Percentiles rank a stretch among this genome's conserved stretches.
Evolutionary conservation across 169 alveolate genomes (phyloP).

Genomic region (Eimeria maxima): DNA sequence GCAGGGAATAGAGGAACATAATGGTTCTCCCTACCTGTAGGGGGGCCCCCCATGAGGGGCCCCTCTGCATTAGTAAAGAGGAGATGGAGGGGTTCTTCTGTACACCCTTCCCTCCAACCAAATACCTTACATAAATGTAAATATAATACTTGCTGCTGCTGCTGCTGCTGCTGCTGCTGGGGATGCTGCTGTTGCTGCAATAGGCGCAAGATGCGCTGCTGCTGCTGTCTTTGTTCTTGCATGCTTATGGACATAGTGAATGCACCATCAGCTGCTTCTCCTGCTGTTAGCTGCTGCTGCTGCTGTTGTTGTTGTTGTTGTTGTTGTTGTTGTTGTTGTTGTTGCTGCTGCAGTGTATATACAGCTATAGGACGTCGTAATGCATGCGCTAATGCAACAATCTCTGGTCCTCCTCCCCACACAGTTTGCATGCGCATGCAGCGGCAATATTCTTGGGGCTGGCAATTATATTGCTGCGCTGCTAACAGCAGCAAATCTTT

Average conservation of each 20-base stretch:
- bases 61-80: neutral
- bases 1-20: neutral
- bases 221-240: neutral
- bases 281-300: neutral
- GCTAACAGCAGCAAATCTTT: slow-evolving; percentile 14
- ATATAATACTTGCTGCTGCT: neutral
- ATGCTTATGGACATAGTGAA: neutral
- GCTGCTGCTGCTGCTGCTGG: slow-evolving; percentile 6
- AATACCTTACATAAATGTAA: slow-evolving; percentile 5
- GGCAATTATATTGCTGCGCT: neutral
- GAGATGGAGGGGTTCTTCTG: neutral
- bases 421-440: slow-evolving; percentile 61
- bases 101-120: slow-evolving; percentile 28
- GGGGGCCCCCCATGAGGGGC: too few relatives aligned
- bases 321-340: too few relatives aligned
- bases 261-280: neutral
- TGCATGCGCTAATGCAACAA: slow-evolving; percentile 65
- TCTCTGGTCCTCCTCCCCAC: slow-evolving; percentile 82
- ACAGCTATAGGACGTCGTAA: slow-evolving; percentile 52
- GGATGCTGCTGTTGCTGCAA: neutral
- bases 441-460: slow-evolving; percentile 34
- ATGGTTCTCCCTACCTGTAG: neutral
- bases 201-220: neutral
- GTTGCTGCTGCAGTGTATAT: neutral
- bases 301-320: too few relatives aligned